A percentile compares a stretch with the other conserved stretches of the same genome.
These are phyloP conservation scores for Exobasidium rhododendri DNA, from an alignment of 1,284 basidiomycete genomes.

Conservation along the genomic window DNA sequence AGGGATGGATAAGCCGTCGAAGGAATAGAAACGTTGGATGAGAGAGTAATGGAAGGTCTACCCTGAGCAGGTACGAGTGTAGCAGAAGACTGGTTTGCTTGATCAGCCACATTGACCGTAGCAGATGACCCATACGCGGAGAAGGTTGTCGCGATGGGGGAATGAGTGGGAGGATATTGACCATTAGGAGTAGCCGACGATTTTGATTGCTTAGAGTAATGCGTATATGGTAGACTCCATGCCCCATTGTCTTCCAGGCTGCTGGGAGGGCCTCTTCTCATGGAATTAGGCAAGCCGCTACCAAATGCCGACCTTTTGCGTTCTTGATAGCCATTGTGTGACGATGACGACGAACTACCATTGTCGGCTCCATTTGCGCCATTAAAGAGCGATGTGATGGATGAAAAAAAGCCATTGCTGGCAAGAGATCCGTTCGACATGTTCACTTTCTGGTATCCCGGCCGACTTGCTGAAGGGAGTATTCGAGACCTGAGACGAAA, in stretches of 20 bases:
- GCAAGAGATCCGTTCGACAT: not conserved
- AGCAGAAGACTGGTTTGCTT: slow-evolving; percentile 28
- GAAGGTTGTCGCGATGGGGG: not conserved
- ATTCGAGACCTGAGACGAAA: no score
- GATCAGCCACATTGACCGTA: not conserved
- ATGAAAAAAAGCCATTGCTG: slow-evolving; percentile 29
- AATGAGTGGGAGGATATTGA: slow-evolving; percentile 8
- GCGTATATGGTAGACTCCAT: slow-evolving; percentile 41
- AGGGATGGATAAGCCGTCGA: slow-evolving; percentile 45
- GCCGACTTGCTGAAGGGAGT: no score
- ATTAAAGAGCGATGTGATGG: slow-evolving; percentile 44
- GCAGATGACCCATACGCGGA: not conserved
- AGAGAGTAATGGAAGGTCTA: slow-evolving; percentile 7
- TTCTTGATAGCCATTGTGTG: not conserved
- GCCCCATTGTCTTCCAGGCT: slow-evolving; percentile 22
- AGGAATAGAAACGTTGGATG: slow-evolving; percentile 31
- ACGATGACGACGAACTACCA: not conserved
- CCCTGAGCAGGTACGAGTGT: slow-evolving; percentile 26
- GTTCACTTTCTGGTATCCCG: not conserved
- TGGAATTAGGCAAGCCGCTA: slow-evolving; percentile 26
- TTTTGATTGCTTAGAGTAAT: slow-evolving; percentile 11
- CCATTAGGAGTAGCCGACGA: not conserved
- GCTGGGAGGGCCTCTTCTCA: slow-evolving; percentile 30
- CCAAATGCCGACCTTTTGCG: slow-evolving; percentile 29
- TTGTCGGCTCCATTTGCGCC: slow-evolving; percentile 13